Base-by-base conservation (phyloP, 2,329 filamentous ascomycete species). In the Colletotrichum neosansevieriae region DNA sequence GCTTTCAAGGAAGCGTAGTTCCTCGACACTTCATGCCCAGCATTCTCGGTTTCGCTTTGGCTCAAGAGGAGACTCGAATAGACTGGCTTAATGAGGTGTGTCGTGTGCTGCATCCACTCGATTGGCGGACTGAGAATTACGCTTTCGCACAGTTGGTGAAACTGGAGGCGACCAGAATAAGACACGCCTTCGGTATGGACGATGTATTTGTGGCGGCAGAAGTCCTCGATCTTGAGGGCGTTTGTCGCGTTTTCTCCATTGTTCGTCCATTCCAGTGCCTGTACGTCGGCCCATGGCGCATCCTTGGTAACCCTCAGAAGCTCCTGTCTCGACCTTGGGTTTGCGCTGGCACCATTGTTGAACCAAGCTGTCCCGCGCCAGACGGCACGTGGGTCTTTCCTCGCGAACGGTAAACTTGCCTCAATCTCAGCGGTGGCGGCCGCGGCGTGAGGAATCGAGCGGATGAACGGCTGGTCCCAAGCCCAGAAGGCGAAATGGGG, bases 401-500 rank as follows among this genome's bases (percentile, higher is more conserved):
- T 13, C 40, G 40, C 44, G 21, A 66, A 74, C 5, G 70, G 58
- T 4, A 73, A 36, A 2, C 45, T 36, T 1, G 67, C 51, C 65
- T 86, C 84, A 51, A 86, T 71, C 0, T 13, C 17, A 3, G 75
- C 40, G 61, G 85, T 83, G 58, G 78, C 78, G 0, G 50, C 38
- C 0, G 81, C 73, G 0, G 82, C 84, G 56, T 79, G 76, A 11
- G 76, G 70, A 13, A 85, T 73, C 6, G 82, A 82, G 6, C 79
- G 80, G 74, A 83, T 85, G 78, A 84, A 84, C 60, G 81, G 82
- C 51, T 85, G 79, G 21, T 82, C 78, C 85, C 85, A 88, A 6
- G 83, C 81, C 83, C 83, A 88, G 77, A 83, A 86, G 73, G 80
- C 81, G 79, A 86, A 89, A 78, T 85, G 87, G 64, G 85, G 86